Conservation (phyloP, 2,329 filamentous ascomycete genomes). For the Botryotinia convoluta region DNA sequence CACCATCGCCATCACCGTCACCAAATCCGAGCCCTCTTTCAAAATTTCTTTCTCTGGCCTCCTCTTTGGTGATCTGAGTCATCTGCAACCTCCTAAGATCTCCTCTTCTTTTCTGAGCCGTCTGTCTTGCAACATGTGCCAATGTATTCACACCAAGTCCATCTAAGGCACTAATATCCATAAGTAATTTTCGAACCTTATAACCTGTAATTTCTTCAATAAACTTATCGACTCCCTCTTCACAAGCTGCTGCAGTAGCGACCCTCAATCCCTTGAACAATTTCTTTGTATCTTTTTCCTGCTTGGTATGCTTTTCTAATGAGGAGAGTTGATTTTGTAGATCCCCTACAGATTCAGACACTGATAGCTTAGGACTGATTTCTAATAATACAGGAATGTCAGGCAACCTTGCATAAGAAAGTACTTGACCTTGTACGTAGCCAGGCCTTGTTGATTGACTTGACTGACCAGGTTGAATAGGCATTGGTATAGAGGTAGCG, state of each 20-base stretch:
- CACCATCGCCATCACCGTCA: neutral
- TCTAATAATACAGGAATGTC: neutral
- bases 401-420: constrained; percentile 1
- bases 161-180: constrained; percentile 53
- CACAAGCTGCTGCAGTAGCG: constrained; percentile 55
- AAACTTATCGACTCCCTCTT: constrained; percentile 52
- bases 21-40: constrained; percentile 1
- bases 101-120: constrained; percentile 28
- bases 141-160: constrained; percentile 39
- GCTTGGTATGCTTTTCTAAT: neutral
- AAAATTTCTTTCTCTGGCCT: neutral
- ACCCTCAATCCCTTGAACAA: constrained; percentile 55
- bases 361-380: neutral
- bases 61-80: constrained; percentile 3
- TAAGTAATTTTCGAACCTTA: constrained; percentile 53
- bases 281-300: constrained; percentile 39
- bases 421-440: constrained; percentile 4
- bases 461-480: neutral
- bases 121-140: constrained; percentile 29
- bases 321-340: neutral
- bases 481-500: neutral
- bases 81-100: constrained; percentile 16
- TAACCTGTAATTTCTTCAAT: constrained; percentile 52
- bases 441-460: constrained; percentile 8
- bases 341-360: constrained; percentile 3